phyloP scores from a whole-genome alignment of 2,329 filamentous ascomycete genomes.

The Alternaria atra region DNA sequence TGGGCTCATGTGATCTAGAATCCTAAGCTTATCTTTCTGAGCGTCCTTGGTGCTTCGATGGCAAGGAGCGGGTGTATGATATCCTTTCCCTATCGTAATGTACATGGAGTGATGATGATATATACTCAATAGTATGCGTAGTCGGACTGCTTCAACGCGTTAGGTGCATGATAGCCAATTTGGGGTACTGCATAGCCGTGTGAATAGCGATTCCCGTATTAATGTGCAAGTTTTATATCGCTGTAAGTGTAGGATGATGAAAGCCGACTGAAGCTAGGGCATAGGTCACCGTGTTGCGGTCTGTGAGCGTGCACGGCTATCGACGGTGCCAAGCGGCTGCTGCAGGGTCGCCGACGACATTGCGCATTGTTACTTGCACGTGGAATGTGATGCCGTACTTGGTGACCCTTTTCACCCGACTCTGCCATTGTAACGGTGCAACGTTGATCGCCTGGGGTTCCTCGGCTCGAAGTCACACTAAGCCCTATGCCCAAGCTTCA shows the following conservation, averaged over 20 bases:
- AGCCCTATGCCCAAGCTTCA: constrained; percentile 14
- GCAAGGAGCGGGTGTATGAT: neutral
- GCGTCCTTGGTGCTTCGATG: neutral
- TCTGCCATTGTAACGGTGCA: neutral
- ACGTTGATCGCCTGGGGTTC: neutral
- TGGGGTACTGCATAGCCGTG: neutral
- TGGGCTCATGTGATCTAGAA: neutral
- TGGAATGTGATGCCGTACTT: neutral
- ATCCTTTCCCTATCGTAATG: neutral
- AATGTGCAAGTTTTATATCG: neutral
- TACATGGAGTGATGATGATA: neutral
- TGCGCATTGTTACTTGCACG: neutral
- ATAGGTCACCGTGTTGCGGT: neutral
- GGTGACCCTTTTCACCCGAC: neutral
- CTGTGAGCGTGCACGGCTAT: neutral
- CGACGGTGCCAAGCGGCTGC: neutral
- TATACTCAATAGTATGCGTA: neutral
- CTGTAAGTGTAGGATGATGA: neutral
- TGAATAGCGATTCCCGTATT: neutral
- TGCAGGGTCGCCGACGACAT: neutral
- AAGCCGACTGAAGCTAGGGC: neutral
- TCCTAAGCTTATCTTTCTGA: neutral
- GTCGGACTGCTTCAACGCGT: neutral
- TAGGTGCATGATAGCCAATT: neutral
- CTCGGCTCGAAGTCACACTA: constrained; percentile 11